These are phyloP conservation scores for Ustilago nuda DNA, from an alignment of 1,284 basidiomycete genomes.

Conservation along the genomic window DNA sequence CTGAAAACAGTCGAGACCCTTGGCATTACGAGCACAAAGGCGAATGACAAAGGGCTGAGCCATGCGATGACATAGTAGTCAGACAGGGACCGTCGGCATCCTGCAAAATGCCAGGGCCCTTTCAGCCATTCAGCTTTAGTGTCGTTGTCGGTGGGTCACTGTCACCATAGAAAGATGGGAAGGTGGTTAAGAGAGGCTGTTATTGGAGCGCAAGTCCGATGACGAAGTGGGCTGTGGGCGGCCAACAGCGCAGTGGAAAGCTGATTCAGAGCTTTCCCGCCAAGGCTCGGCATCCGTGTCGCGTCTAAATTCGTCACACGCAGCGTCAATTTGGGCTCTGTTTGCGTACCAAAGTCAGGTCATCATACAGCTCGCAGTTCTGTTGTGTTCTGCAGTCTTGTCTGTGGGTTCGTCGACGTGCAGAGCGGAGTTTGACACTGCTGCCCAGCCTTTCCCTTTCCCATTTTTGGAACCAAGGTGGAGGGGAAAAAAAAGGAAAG, in stretches of 20 bases:
- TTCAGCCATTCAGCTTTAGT: background rate
- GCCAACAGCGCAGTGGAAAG: background rate
- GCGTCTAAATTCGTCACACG: conserved; percentile 20
- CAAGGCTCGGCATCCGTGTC: conserved; percentile 9
- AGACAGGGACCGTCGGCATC: conserved; percentile 5
- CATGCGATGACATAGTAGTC: conserved; percentile 7
- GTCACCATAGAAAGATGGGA: background rate
- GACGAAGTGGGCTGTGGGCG: conserved; percentile 15
- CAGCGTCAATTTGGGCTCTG: background rate
- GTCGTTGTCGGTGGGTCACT: conserved; percentile 1
- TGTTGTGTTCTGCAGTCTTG: background rate
- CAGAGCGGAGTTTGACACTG: conserved; percentile 23
- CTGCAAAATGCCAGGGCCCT: background rate
- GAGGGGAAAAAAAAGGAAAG: background rate
- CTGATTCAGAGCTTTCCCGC: background rate
- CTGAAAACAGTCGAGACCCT: background rate
- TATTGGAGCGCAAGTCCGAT: conserved; percentile 18
- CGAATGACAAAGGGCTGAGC: conserved; percentile 1
- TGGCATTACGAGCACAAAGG: background rate
- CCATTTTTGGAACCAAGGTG: conserved; percentile 6
- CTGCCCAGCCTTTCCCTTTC: background rate
- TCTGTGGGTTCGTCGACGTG: conserved; percentile 19
- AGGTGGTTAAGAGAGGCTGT: background rate
- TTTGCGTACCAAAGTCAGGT: conserved; percentile 33
- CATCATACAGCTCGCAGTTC: conserved; percentile 20